Evolutionary conservation across 495 filamentous ascomycete species (phyloP).

Genomic region (Penicillium diatomitis): DNA sequence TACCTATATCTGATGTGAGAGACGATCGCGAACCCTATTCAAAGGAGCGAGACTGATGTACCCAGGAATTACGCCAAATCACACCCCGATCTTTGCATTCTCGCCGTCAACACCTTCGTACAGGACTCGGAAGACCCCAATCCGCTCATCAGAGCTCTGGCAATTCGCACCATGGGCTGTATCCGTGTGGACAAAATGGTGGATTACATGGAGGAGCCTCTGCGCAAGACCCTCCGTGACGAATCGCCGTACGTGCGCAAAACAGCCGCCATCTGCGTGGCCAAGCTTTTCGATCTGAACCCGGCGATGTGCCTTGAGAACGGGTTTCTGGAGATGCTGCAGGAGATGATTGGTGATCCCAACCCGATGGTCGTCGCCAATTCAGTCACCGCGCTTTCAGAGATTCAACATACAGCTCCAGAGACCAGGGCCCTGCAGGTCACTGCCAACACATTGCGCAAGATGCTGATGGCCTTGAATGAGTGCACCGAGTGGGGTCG

Average conservation of each 20-base stretch:
- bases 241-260: slow-evolving; percentile 98
- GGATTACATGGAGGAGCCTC: slow-evolving; percentile 98
- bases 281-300: slow-evolving; percentile 95
- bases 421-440: slow-evolving; percentile 82
- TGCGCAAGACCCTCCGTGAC: slow-evolving; percentile 92
- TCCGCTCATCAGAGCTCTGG: slow-evolving; percentile 85
- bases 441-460: slow-evolving; percentile 74
- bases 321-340: slow-evolving; percentile 89
- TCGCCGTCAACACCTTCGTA: slow-evolving; percentile 98
- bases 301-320: slow-evolving; percentile 89
- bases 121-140: slow-evolving; percentile 99
- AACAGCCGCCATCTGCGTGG: slow-evolving; percentile 94
- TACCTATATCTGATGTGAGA: slow-evolving; percentile 95
- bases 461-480: slow-evolving; percentile 91
- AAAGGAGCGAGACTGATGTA: background rate
- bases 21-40: no score
- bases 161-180: slow-evolving; percentile 98
- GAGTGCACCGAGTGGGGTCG: slow-evolving; percentile 99
- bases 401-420: slow-evolving; percentile 84
- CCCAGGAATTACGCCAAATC: slow-evolving; percentile 98
- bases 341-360: slow-evolving; percentile 93
- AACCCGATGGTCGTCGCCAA: slow-evolving; percentile 99
- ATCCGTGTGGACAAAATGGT: slow-evolving; percentile 99
- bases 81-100: slow-evolving; percentile 96
- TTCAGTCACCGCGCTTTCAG: slow-evolving; percentile 82